These are phyloP conservation scores for Musa itinerans DNA, from an alignment of 176 grass and related monocot genomes.

Conservation along the genomic window DNA sequence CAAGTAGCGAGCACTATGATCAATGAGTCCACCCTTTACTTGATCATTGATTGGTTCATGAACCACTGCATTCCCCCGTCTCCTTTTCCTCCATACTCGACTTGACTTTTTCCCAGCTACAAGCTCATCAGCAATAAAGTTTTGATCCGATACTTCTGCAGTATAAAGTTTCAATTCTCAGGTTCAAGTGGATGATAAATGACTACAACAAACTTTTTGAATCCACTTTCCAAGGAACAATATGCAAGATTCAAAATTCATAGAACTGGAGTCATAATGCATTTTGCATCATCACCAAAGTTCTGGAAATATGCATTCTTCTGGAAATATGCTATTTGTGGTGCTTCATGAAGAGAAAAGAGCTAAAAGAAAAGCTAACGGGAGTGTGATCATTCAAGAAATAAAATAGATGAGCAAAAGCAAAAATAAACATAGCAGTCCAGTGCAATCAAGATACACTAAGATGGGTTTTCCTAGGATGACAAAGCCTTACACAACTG, in stretches of 20 bases:
- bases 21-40: constrained; percentile 23
- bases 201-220: no score
- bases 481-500: no score
- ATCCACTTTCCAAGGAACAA: neutral
- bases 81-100: constrained; percentile 37
- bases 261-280: neutral
- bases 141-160: constrained; percentile 90
- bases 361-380: no score
- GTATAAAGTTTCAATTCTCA: constrained; percentile 13
- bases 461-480: no score
- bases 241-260: neutral
- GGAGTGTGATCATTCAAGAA: no score
- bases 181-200: neutral
- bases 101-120: constrained; percentile 38
- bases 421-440: no score
- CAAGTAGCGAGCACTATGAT: neutral
- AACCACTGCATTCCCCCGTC: constrained; percentile 20
- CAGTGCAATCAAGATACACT: no score
- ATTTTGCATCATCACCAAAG: no score
- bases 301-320: no score
- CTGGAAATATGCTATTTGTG: no score
- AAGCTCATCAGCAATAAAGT: constrained; percentile 50
- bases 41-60: constrained; percentile 22
- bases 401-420: no score
- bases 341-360: no score